Conservation (phyloP, 768 basidiomycete species). For the Daedaleopsis nitida region DNA sequence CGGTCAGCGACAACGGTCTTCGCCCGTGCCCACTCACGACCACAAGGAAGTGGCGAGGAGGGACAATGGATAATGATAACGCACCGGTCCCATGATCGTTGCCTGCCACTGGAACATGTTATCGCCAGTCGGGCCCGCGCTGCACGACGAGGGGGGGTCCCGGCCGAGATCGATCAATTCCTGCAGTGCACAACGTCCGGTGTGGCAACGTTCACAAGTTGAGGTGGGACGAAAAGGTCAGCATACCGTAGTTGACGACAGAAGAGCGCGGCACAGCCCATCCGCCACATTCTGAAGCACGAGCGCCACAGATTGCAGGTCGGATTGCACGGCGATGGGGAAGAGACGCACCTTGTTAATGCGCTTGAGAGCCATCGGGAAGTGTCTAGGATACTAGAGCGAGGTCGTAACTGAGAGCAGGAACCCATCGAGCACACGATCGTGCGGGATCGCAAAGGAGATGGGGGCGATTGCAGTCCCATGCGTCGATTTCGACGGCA, state of each 20-base stretch:
- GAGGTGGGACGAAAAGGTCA: not conserved
- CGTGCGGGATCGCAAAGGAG: slow-evolving; percentile 37
- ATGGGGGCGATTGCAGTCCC: slow-evolving; percentile 32
- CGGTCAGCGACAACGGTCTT: slow-evolving; percentile 12
- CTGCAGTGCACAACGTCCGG: slow-evolving; percentile 44
- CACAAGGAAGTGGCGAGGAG: slow-evolving; percentile 9
- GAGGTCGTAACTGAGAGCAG: slow-evolving; percentile 18
- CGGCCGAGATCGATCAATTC: slow-evolving; percentile 99
- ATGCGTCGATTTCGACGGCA: slow-evolving; percentile 5
- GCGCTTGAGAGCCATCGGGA: slow-evolving; percentile 92
- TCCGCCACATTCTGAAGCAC: slow-evolving; percentile 6
- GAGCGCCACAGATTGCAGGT: slow-evolving; percentile 7
- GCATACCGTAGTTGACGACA: not conserved
- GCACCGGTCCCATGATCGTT: slow-evolving; percentile 98
- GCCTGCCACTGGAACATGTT: slow-evolving; percentile 99
- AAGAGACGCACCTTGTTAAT: slow-evolving; percentile 87
- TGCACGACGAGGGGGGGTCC: slow-evolving; percentile 99
- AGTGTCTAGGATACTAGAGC: slow-evolving; percentile 18
- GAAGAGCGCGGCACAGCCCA: slow-evolving; percentile 10
- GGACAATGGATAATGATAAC: slow-evolving; percentile 37
- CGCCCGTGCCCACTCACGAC: not conserved
- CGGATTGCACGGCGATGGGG: slow-evolving; percentile 3
- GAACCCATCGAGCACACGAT: slow-evolving; percentile 26
- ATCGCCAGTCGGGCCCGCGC: slow-evolving; percentile 95
- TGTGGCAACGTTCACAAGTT: not conserved